These are phyloP conservation scores for Aaosphaeria pasadenensis DNA, from an alignment of 2,329 filamentous ascomycete species.

Conservation along the genomic window DNA sequence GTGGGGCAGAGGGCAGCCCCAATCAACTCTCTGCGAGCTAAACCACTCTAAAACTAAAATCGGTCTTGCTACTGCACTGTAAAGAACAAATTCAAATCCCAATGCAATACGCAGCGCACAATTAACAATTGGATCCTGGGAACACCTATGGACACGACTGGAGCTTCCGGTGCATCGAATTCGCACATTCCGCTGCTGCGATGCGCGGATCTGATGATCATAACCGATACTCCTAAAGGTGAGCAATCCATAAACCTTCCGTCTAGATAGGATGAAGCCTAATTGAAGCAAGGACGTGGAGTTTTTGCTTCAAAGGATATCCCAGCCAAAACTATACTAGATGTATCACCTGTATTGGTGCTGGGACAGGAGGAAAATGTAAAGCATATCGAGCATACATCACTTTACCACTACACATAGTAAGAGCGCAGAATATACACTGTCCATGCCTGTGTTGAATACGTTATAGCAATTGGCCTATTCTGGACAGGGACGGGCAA, in stretches of 20 bases:
- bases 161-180: not conserved
- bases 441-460: slow-evolving; percentile 4
- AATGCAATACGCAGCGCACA: too few relatives aligned
- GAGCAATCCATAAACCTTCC: not conserved
- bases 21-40: too few relatives aligned
- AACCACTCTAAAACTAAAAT: too few relatives aligned
- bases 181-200: slow-evolving; percentile 37
- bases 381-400: slow-evolving; percentile 49
- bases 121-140: too few relatives aligned
- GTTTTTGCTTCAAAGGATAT: slow-evolving; percentile 50
- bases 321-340: slow-evolving; percentile 47
- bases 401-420: slow-evolving; percentile 58
- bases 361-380: slow-evolving; percentile 48
- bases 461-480: slow-evolving; percentile 43
- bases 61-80: too few relatives aligned
- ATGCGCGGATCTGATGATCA: slow-evolving; percentile 41
- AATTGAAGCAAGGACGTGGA: slow-evolving; percentile 45
- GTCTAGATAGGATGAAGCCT: too few relatives aligned
- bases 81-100: too few relatives aligned
- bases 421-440: slow-evolving; percentile 14
- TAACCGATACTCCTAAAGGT: slow-evolving; percentile 54
- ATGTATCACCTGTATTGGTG: slow-evolving; percentile 53
- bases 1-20: too few relatives aligned
- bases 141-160: too few relatives aligned
- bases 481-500: slow-evolving; percentile 16